Conservation (phyloP, 2,329 filamentous ascomycete species). For the Fusarium sp. region DNA sequence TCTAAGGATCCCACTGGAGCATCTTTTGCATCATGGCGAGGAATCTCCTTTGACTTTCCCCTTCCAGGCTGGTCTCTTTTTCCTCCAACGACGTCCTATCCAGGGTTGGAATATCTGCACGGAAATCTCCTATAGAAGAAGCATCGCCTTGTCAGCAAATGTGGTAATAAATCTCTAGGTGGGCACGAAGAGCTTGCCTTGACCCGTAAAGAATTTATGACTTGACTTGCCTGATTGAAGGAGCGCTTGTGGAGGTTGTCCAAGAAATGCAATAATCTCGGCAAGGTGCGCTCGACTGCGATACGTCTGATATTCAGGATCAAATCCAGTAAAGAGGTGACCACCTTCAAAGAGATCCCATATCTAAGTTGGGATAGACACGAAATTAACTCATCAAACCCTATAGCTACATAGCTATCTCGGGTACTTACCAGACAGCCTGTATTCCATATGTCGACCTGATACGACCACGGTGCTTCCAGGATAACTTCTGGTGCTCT, state of each 20-base stretch:
- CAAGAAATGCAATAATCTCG: constrained; percentile 61
- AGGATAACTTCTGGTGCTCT: constrained; percentile 61
- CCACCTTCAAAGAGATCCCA: constrained; percentile 63
- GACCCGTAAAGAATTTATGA: constrained; percentile 53
- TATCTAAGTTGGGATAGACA: constrained; percentile 47
- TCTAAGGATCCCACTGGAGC: constrained; percentile 51
- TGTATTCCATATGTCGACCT: constrained; percentile 65
- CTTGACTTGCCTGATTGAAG: constrained; percentile 47
- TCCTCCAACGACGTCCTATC: constrained; percentile 48
- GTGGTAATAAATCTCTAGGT: background rate
- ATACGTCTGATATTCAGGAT: constrained; percentile 54
- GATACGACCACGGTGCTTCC: constrained; percentile 57
- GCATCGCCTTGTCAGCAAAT: background rate
- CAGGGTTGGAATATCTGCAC: constrained; percentile 34
- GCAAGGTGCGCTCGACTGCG: constrained; percentile 60
- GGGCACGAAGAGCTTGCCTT: constrained; percentile 43
- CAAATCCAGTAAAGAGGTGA: constrained; percentile 56
- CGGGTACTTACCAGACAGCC: constrained; percentile 60
- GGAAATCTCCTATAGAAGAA: constrained; percentile 44
- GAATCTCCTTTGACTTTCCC: constrained; percentile 46
- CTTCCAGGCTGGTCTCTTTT: constrained; percentile 52
- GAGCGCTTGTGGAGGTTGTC: constrained; percentile 53
- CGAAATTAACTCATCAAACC: background rate
- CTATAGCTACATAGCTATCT: rapidly evolving
- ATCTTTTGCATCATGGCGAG: constrained; percentile 52